Conservation (phyloP, 441 rosid genomes). For the Adansonia madagascariensis region DNA sequence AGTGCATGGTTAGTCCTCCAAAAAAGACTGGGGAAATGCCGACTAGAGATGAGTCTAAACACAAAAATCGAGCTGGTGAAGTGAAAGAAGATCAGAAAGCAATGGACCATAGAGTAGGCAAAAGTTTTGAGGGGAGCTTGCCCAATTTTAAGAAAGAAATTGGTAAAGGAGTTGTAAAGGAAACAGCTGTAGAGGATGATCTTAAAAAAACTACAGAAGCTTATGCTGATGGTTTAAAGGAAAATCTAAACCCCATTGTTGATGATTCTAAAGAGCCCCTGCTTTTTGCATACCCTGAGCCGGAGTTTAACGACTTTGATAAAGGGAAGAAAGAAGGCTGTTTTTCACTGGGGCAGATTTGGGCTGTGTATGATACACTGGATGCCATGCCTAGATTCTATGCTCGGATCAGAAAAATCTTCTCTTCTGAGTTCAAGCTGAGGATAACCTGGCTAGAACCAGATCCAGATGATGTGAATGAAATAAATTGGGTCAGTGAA, state of each 20-base stretch:
- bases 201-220: constrained; percentile 27
- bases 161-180: constrained; percentile 36
- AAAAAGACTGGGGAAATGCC: constrained; percentile 41
- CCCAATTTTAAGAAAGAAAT: constrained; percentile 33
- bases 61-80: constrained; percentile 35
- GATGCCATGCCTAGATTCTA: constrained; percentile 79
- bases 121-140: constrained; percentile 31
- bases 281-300: constrained; percentile 48
- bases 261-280: constrained; percentile 41
- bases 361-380: constrained; percentile 59
- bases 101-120: constrained; percentile 29
- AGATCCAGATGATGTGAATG: constrained; percentile 50
- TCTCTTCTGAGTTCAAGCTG: constrained; percentile 47
- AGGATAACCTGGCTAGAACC: constrained; percentile 67
- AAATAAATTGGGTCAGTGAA: constrained; percentile 44
- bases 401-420: constrained; percentile 54
- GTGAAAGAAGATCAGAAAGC: constrained; percentile 39
- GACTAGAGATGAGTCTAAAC: constrained; percentile 38
- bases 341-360: constrained; percentile 54
- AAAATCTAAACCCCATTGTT: constrained; percentile 23
- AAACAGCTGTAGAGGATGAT: constrained; percentile 32
- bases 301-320: constrained; percentile 65
- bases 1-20: constrained; percentile 37
- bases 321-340: constrained; percentile 41
- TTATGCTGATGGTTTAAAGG: constrained; percentile 20